Evolutionary conservation across 345 rosid genomes (phyloP).

Genomic region (Aquilaria malaccensis): DNA sequence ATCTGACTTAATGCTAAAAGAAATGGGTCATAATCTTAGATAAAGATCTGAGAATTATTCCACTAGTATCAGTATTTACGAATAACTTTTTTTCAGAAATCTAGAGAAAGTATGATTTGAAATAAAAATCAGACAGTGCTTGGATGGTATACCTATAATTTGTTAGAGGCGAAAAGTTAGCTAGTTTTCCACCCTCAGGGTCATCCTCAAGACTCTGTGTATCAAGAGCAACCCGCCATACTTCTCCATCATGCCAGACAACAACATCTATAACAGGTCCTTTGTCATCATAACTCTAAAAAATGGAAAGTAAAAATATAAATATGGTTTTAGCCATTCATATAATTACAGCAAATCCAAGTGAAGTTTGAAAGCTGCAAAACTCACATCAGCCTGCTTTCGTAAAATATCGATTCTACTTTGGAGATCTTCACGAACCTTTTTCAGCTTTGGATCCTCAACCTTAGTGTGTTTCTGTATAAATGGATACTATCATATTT

Average conservation of each 20-base stretch:
- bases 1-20: too few species aligned
- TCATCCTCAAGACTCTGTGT: slow-evolving; percentile 84
- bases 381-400: slow-evolving; percentile 83
- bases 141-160: slow-evolving; percentile 55
- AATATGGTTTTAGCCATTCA: slow-evolving; percentile 2
- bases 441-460: slow-evolving; percentile 70
- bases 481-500: slow-evolving; percentile 16
- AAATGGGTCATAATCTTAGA: too few species aligned
- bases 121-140: too few species aligned
- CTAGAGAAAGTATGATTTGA: too few species aligned
- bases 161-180: slow-evolving; percentile 70
- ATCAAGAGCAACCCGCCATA: slow-evolving; percentile 96
- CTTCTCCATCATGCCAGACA: slow-evolving; percentile 95
- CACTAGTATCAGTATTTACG: too few species aligned
- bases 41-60: too few species aligned
- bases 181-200: slow-evolving; percentile 72
- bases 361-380: too few species aligned
- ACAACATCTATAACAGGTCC: slow-evolving; percentile 96
- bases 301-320: slow-evolving; percentile 11
- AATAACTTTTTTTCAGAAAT: too few species aligned
- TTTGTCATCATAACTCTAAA: slow-evolving; percentile 79
- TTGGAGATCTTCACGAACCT: slow-evolving; percentile 76
- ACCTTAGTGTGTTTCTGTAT: slow-evolving; percentile 65
- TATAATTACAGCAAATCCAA: slow-evolving; percentile 14
- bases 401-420: slow-evolving; percentile 64